These are phyloP conservation scores for Bocquillonia castaneifolia DNA, from an alignment of 441 rosid genomes.

Conservation along the genomic window DNA sequence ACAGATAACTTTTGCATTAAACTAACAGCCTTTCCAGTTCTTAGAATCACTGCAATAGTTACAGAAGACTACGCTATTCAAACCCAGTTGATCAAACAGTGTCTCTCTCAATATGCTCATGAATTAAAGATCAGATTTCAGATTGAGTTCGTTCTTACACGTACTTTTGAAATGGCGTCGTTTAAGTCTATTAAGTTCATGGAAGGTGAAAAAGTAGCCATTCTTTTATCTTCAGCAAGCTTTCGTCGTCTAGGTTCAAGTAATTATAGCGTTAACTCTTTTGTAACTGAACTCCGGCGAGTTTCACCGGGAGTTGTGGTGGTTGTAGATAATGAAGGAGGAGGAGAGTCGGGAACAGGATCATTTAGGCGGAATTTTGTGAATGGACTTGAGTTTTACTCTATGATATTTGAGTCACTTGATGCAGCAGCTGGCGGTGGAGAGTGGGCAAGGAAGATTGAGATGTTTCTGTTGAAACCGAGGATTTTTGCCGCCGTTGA, in stretches of 20 bases:
- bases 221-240: slow-evolving; percentile 54
- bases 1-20: slow-evolving; percentile 24
- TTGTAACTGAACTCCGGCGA: slow-evolving; percentile 48
- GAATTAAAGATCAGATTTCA: slow-evolving; percentile 68
- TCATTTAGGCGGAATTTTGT: slow-evolving; percentile 74
- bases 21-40: slow-evolving; percentile 36
- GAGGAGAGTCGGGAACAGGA: slow-evolving; percentile 45
- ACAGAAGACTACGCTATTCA: slow-evolving; percentile 61
- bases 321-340: slow-evolving; percentile 64
- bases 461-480: slow-evolving; percentile 50
- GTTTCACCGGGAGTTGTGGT: slow-evolving; percentile 60
- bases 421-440: slow-evolving; percentile 58
- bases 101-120: slow-evolving; percentile 65
- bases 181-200: slow-evolving; percentile 65
- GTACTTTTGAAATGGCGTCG: slow-evolving; percentile 63
- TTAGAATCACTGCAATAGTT: slow-evolving; percentile 75
- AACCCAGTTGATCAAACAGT: slow-evolving; percentile 67
- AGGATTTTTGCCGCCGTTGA: slow-evolving; percentile 58
- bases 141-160: slow-evolving; percentile 62
- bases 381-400: slow-evolving; percentile 58
- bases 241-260: slow-evolving; percentile 53
- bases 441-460: slow-evolving; percentile 68
- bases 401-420: slow-evolving; percentile 73
- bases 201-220: slow-evolving; percentile 65
- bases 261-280: slow-evolving; percentile 31